Conservation (phyloP, 2,329 filamentous ascomycete species). For the Triangularia verruculosa region DNA sequence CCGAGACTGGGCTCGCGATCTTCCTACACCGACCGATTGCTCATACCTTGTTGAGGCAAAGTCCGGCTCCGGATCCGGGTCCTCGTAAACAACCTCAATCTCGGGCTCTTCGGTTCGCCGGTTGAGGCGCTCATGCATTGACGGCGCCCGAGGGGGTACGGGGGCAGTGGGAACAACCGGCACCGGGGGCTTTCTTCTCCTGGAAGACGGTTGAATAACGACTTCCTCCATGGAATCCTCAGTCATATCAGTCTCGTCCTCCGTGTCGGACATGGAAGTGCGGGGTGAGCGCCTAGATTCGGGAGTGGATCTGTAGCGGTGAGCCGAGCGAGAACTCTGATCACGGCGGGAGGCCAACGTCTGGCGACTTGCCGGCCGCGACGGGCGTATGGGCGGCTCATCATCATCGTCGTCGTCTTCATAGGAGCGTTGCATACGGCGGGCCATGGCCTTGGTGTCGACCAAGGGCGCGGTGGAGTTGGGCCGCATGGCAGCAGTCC, state of each 20-base stretch:
- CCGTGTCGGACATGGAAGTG: slow-evolving; percentile 38
- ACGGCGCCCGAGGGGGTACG: slow-evolving; percentile 11
- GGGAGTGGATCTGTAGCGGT: slow-evolving; percentile 38
- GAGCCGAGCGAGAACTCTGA: slow-evolving; percentile 36
- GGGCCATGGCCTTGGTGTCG: slow-evolving; percentile 26
- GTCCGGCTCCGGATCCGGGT: slow-evolving; percentile 23
- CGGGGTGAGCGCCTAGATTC: slow-evolving; percentile 28
- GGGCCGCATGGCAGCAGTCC: slow-evolving; percentile 30
- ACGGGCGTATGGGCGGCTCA: slow-evolving; percentile 19
- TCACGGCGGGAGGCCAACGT: slow-evolving; percentile 22
- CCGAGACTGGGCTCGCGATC: slow-evolving; percentile 24
- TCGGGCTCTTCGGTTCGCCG: slow-evolving; percentile 18
- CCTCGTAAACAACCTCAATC: slow-evolving; percentile 24
- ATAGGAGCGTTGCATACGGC: slow-evolving; percentile 26
- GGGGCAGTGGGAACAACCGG: slow-evolving; percentile 31
- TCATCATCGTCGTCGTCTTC: slow-evolving; percentile 26
- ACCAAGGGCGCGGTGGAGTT: slow-evolving; percentile 31
- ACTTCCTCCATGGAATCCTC: slow-evolving; percentile 36
- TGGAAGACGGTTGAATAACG: slow-evolving; percentile 25
- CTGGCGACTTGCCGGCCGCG: slow-evolving; percentile 31
- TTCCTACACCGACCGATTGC: slow-evolving; percentile 20
- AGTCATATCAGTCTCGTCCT: slow-evolving; percentile 39
- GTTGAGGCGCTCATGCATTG: slow-evolving; percentile 23
- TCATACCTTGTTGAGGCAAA: slow-evolving; percentile 23
- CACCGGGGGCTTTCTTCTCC: slow-evolving; percentile 14